Evolutionary conservation across 1,284 basidiomycete genomes (phyloP).

Genomic region (Trichosporon sp.): DNA sequence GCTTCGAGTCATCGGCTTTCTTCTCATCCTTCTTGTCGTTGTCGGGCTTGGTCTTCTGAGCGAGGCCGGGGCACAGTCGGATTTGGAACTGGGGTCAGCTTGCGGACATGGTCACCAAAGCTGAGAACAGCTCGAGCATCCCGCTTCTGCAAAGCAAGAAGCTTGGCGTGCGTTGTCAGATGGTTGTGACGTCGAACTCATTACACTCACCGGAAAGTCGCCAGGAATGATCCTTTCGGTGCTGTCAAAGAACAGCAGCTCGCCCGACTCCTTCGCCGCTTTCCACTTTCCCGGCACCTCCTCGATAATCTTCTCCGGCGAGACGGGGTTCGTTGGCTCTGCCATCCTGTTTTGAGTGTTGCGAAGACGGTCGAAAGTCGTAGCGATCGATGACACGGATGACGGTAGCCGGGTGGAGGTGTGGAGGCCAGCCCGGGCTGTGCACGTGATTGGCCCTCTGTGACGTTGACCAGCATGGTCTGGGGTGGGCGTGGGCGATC

Average conservation of each 20-base stretch:
- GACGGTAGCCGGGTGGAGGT: not conserved
- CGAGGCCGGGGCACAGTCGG: slow-evolving; percentile 69
- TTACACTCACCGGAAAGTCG: slow-evolving; percentile 6
- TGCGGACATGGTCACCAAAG: too few relatives aligned
- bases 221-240: slow-evolving; percentile 54
- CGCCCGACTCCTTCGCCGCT: slow-evolving; percentile 59
- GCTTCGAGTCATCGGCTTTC: slow-evolving; percentile 19
- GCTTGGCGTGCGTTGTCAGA: too few relatives aligned
- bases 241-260: slow-evolving; percentile 71
- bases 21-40: slow-evolving; percentile 19
- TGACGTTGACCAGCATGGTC: too few relatives aligned
- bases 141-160: too few relatives aligned
- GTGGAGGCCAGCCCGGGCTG: not conserved
- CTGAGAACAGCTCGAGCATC: too few relatives aligned
- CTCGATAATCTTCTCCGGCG: slow-evolving; percentile 55
- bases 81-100: slow-evolving; percentile 62
- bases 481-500: not conserved
- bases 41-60: slow-evolving; percentile 55
- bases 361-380: not conserved
- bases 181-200: too few relatives aligned
- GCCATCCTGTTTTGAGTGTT: slow-evolving; percentile 22
- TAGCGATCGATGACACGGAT: not conserved
- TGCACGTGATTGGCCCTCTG: not conserved
- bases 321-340: slow-evolving; percentile 26
- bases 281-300: slow-evolving; percentile 59